These are phyloP conservation scores for Zelonia costaricensis DNA, from an alignment of 208 protist genomes.

Conservation along the genomic window DNA sequence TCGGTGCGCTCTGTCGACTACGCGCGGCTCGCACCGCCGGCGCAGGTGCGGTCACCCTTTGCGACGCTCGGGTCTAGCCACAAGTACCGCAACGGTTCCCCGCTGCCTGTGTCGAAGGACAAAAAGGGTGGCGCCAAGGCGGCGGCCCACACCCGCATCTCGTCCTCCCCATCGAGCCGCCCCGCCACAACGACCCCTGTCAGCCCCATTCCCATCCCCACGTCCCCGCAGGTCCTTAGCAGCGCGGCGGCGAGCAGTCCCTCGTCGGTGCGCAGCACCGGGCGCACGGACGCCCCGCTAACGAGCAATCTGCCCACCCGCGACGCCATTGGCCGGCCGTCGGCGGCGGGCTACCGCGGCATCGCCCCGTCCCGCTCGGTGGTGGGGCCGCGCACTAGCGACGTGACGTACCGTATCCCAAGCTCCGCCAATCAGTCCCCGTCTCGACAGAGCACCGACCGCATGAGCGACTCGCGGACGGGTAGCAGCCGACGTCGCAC, in stretches of 20 bases:
- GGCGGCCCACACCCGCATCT: slow-evolving; percentile 12
- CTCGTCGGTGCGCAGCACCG: background rate
- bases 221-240: background rate
- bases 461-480: slow-evolving; percentile 4
- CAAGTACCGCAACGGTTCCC: slow-evolving; percentile 84
- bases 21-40: slow-evolving; percentile 41
- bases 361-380: slow-evolving; percentile 55
- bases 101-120: slow-evolving; percentile 57
- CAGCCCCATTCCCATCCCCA: slow-evolving; percentile 11
- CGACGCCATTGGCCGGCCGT: slow-evolving; percentile 11
- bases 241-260: slow-evolving; percentile 1
- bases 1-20: slow-evolving; percentile 36
- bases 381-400: slow-evolving; percentile 5
- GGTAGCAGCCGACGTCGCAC: slow-evolving; percentile 23
- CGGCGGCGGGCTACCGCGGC: slow-evolving; percentile 47
- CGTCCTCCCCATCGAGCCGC: slow-evolving; percentile 17
- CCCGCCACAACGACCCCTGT: slow-evolving; percentile 2
- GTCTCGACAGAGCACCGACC: slow-evolving; percentile 3
- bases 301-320: slow-evolving; percentile 1
- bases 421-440: slow-evolving; percentile 14
- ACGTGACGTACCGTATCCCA: slow-evolving; percentile 3
- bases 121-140: slow-evolving; percentile 31
- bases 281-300: slow-evolving; percentile 1
- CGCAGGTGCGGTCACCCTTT: slow-evolving; percentile 51
- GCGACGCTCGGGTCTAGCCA: slow-evolving; percentile 69